Evolutionary conservation across 192 early-diverging fungal genomes (phyloP).

Genomic region (Haplosporangium gracile): DNA sequence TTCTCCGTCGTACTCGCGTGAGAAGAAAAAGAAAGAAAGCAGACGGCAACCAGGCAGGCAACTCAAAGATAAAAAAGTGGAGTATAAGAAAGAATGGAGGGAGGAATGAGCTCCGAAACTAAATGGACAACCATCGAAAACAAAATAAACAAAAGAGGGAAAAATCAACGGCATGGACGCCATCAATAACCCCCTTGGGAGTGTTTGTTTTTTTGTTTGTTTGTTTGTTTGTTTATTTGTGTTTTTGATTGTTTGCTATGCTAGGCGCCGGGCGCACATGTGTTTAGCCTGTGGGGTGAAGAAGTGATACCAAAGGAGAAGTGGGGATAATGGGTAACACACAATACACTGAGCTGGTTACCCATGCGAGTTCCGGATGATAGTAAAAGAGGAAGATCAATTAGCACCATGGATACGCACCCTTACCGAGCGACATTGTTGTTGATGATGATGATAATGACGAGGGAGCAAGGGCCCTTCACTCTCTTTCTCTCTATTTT

Average conservation of each 20-base stretch:
- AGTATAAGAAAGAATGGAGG: neutral
- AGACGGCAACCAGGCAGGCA: neutral
- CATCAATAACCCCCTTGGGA: neutral
- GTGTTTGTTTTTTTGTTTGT: neutral
- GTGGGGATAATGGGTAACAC: neutral
- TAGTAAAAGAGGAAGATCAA: neutral
- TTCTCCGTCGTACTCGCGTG: slow-evolving; percentile 5
- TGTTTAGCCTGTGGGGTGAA: neutral
- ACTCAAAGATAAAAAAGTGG: neutral
- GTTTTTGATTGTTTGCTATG: neutral
- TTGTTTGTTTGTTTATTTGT: neutral
- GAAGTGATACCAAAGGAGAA: neutral
- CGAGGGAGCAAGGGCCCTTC: neutral
- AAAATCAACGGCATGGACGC: neutral
- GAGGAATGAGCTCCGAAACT: neutral
- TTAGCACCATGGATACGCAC: neutral
- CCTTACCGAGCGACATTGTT: neutral
- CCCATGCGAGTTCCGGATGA: neutral
- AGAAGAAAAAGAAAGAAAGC: neutral
- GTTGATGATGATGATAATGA: neutral
- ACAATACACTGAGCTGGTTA: neutral
- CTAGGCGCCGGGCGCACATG: neutral
- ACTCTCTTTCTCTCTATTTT: neutral
- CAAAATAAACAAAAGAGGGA: neutral
- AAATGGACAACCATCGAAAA: neutral